Evolutionary conservation across 1,139 yeast genomes (phyloP).

Genomic region (Saccharomycopsis crataegensis): DNA sequence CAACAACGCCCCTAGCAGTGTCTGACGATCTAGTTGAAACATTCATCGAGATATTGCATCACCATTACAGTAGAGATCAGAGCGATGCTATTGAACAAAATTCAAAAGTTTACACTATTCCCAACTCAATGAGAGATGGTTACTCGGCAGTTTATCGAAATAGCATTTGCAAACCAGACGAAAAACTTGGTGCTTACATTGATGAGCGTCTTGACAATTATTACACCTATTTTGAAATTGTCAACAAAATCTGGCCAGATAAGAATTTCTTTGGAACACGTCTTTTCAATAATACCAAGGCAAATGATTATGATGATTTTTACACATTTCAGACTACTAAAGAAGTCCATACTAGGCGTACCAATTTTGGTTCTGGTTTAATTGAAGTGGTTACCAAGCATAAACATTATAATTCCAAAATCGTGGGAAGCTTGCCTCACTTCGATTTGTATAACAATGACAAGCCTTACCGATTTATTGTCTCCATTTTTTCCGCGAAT

Average conservation of each 20-base stretch:
- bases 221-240: constrained; percentile 40
- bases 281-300: constrained; percentile 34
- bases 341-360: constrained; percentile 36
- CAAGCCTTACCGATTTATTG: constrained; percentile 35
- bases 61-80: background rate
- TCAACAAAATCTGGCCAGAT: constrained; percentile 33
- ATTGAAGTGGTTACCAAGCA: constrained; percentile 42
- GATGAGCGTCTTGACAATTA: constrained; percentile 48
- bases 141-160: constrained; percentile 43
- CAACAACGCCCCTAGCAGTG: background rate
- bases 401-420: constrained; percentile 31
- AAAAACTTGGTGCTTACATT: constrained; percentile 34
- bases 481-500: constrained; percentile 51
- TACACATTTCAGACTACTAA: constrained; percentile 45
- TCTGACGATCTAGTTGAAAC: background rate
- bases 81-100: background rate
- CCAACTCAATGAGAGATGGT: constrained; percentile 29
- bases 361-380: constrained; percentile 58
- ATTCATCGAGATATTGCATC: background rate
- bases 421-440: constrained; percentile 22
- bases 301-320: constrained; percentile 34
- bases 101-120: background rate
- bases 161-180: constrained; percentile 29
- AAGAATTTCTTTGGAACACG: constrained; percentile 48
- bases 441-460: constrained; percentile 23